Evolutionary conservation across 73 alveolate genomes (phyloP), one percentile per base, ranked within the genome.

Genomic region (Breviolum minutum): DNA sequence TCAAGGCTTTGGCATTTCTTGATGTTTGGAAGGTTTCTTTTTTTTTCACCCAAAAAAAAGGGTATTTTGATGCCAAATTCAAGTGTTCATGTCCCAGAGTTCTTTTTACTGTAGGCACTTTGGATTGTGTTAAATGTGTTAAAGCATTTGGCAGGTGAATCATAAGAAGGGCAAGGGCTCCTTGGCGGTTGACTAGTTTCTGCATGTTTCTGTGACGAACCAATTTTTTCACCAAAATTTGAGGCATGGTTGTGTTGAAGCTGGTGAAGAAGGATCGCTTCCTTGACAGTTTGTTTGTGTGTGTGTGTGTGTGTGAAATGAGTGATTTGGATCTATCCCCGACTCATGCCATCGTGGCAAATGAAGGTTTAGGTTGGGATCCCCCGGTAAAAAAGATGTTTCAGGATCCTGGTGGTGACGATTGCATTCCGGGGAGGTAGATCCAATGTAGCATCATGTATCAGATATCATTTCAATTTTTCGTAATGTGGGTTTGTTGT

Each of bases 171-270:
- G 96, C 96, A 89, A 89, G 86, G 96, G 96, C 85, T 10, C 48
- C 96, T 32, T 17, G 86, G 84, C 64, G 13, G n/a, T 68, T 68
- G 77, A 68, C 77, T 22, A 68, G 17, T 14, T 22, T 40, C 54
- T 40, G 54, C 54, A 40, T 40, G 54, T 40, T 40, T 40, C 54
- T 40, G 54, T 40, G 54, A 68, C 77, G 77, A 17, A 17, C 8
- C 24, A 14, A 17, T 14, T 68, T 68, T 68, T 1, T 68, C 24
- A 17, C 77, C 77, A 22, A 22, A 0, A 40, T 26, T 10, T 30
- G 22, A 89, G 96, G 96, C 84, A 89, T 89, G 96, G 96, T 89
- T 22, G 96, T 89, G 68, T 85, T 89, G 86, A 89, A 89, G 96
- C 62, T 89, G 96, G 76, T 60, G 71, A 89, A 89, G 86, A 89